Percentiles rank a stretch among this genome's conserved stretches.
Conservation (phyloP, 164 flowering plant species). For the Santalum album region DNA sequence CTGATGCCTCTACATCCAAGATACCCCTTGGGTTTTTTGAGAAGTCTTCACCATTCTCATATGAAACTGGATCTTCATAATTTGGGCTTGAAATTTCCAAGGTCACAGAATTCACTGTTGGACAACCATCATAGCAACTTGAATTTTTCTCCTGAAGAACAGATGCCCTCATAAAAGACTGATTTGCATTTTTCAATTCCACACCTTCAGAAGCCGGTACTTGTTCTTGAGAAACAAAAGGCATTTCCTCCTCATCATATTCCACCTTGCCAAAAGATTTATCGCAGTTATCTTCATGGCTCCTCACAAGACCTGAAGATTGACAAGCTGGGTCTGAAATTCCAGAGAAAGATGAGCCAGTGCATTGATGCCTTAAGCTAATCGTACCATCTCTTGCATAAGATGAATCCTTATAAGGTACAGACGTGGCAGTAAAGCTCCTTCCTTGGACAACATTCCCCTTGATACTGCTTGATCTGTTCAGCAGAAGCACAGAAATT, state of each 20-base stretch:
- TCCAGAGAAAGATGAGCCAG: constrained; percentile 46
- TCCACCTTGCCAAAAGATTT: constrained; percentile 21
- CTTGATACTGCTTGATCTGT: constrained; percentile 66
- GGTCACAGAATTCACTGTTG: constrained; percentile 22
- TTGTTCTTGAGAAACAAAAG: constrained; percentile 17
- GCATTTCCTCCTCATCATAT: constrained; percentile 15
- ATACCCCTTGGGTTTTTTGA: not conserved
- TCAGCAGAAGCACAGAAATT: constrained; percentile 60
- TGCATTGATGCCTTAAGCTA: constrained; percentile 44
- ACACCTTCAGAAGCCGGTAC: constrained; percentile 20
- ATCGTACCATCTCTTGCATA: constrained; percentile 50
- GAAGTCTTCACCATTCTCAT: constrained; percentile 28
- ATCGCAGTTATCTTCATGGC: constrained; percentile 36
- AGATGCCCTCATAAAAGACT: constrained; percentile 10
- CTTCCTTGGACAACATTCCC: constrained; percentile 70
- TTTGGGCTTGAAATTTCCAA: constrained; percentile 29
- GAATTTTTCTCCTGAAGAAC: constrained; percentile 18
- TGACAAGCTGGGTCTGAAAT: constrained; percentile 31
- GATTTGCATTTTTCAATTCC: constrained; percentile 15
- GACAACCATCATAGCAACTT: constrained; percentile 13
- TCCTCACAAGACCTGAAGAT: constrained; percentile 22
- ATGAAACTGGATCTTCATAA: constrained; percentile 19
- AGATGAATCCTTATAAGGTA: constrained; percentile 55
- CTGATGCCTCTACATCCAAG: constrained; percentile 21
- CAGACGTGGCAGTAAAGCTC: constrained; percentile 42